phyloP scores from a whole-genome alignment of 2,329 filamentous ascomycete genomes.

The Achaetomium macrosporum region DNA sequence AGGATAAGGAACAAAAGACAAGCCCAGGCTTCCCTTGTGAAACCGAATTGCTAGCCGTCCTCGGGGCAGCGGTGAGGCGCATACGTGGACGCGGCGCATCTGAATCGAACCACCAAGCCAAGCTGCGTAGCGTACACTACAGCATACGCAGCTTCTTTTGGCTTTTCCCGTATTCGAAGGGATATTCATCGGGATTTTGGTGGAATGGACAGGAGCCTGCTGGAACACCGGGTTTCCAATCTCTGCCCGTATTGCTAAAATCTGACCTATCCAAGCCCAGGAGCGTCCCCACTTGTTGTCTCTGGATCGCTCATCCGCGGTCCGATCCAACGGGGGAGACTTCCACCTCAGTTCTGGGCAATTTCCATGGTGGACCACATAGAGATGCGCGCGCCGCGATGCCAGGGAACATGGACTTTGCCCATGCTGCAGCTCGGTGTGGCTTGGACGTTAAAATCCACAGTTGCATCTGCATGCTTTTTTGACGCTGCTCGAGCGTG shows the following conservation, averaged over 20 bases:
- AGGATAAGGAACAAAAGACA: background rate
- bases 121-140: too few relatives aligned
- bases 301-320: constrained; percentile 1
- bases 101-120: too few relatives aligned
- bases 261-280: background rate
- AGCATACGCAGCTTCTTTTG: too few relatives aligned
- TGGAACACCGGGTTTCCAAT: constrained; percentile 1
- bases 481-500: too few relatives aligned
- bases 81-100: too few relatives aligned
- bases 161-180: too few relatives aligned
- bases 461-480: background rate
- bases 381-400: background rate
- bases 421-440: constrained; percentile 10
- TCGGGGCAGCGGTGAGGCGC: too few relatives aligned
- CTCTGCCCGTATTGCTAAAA: background rate
- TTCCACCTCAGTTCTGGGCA: constrained; percentile 1
- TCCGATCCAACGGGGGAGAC: constrained; percentile 3
- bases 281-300: background rate
- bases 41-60: background rate
- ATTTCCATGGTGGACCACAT: constrained; percentile 6
- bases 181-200: background rate
- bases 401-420: constrained; percentile 1
- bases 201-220: background rate
- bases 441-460: constrained; percentile 14
- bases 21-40: background rate